Conservation (phyloP, 345 rosid genomes). For the Syzygium grande region DNA sequence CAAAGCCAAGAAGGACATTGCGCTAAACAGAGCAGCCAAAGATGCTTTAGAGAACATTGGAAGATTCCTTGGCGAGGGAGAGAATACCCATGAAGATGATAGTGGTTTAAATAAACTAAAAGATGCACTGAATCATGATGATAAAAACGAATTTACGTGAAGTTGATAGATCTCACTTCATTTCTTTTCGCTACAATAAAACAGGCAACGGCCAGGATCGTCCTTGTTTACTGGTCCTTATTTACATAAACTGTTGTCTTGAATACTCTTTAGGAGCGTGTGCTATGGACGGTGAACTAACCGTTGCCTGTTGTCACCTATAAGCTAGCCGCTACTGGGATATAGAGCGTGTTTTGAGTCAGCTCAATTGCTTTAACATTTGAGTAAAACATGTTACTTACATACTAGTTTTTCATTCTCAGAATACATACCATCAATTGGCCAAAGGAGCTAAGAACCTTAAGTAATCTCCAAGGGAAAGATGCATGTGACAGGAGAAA, state of each 20-base stretch:
- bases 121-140: fast-evolving
- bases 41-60: conserved; percentile 40
- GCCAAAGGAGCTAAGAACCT: not conserved
- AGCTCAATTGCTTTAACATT: not conserved
- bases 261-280: fast-evolving
- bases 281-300: not conserved
- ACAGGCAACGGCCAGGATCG: fast-evolving
- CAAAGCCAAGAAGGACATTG: conserved; percentile 41
- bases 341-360: fast-evolving
- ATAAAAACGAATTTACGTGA: not conserved
- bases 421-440: not conserved
- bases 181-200: fast-evolving
- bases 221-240: not conserved
- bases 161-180: not conserved
- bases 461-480: not conserved
- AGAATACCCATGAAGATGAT: not conserved
- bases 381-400: not conserved
- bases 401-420: not conserved
- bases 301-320: fast-evolving
- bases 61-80: not conserved
- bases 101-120: not conserved
- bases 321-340: not conserved
- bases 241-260: fast-evolving
- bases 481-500: not conserved
- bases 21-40: conserved; percentile 50